Evolutionary conservation across 2,329 filamentous ascomycete species (phyloP).

Genomic region (Beauveria scarabaeidicola): DNA sequence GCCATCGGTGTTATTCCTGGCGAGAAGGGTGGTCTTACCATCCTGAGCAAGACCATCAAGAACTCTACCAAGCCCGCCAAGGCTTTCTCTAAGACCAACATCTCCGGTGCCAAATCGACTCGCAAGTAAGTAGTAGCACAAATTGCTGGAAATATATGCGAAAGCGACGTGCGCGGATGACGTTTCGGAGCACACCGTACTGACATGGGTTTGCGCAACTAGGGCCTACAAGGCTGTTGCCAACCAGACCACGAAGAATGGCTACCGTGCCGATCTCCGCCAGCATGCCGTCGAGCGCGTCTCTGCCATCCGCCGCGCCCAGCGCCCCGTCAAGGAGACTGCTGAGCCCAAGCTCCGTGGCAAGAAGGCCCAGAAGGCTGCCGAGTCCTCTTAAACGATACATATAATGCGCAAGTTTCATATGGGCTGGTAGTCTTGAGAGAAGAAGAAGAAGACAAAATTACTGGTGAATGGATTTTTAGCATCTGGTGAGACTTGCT

Average conservation of each 20-base stretch:
- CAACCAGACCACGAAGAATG: conserved; percentile 69
- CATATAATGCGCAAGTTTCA: background rate
- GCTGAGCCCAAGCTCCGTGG: conserved; percentile 70
- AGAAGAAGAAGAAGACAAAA: background rate
- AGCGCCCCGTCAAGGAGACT: conserved; percentile 68
- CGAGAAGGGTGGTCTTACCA: conserved; percentile 70
- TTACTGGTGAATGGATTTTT: background rate
- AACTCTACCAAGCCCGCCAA: conserved; percentile 65
- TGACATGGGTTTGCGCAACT: conserved; percentile 16
- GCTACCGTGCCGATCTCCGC: conserved; percentile 77
- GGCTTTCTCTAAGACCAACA: conserved; percentile 55
- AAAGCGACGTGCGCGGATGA: background rate
- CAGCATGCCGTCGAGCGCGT: conserved; percentile 75
- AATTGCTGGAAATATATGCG: background rate
- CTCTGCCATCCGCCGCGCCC: conserved; percentile 72
- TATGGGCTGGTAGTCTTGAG: background rate
- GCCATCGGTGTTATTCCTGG: conserved; percentile 71
- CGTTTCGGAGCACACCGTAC: conserved; percentile 10
- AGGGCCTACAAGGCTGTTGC: conserved; percentile 88
- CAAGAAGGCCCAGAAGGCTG: conserved; percentile 68
- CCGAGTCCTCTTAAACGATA: conserved; percentile 23
- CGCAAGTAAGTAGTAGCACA: conserved; percentile 48
- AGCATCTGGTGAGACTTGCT: background rate
- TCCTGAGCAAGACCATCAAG: conserved; percentile 77
- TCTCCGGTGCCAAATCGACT: conserved; percentile 62